Conservation (phyloP, 2,329 filamentous ascomycete genomes). For the Trichophyton verrucosum region DNA sequence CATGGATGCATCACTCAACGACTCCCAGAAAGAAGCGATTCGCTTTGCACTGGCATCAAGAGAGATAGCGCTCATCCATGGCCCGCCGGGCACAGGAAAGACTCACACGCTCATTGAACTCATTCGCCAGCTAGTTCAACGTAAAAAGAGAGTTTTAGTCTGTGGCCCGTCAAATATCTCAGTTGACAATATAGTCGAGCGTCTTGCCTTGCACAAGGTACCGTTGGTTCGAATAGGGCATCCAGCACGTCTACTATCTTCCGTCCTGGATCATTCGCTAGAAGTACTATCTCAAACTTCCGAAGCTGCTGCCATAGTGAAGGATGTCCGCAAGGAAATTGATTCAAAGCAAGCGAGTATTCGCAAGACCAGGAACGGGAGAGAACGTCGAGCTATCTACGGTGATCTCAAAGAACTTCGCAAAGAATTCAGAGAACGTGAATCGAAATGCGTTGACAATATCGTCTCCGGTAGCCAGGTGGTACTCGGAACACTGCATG, state of each 20-base stretch:
- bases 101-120: slow-evolving; percentile 93
- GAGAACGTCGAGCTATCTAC: slow-evolving; percentile 71
- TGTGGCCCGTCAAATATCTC: slow-evolving; percentile 95
- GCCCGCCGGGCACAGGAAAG: slow-evolving; percentile 90
- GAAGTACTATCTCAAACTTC: slow-evolving; percentile 85
- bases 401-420: slow-evolving; percentile 71
- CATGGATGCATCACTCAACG: slow-evolving; percentile 45
- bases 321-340: slow-evolving; percentile 84
- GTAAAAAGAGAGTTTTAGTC: slow-evolving; percentile 65
- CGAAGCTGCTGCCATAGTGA: slow-evolving; percentile 77
- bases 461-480: slow-evolving; percentile 70
- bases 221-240: slow-evolving; percentile 85
- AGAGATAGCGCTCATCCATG: slow-evolving; percentile 84
- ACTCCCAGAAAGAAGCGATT: slow-evolving; percentile 51
- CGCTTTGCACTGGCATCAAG: slow-evolving; percentile 71
- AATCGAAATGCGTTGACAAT: slow-evolving; percentile 65
- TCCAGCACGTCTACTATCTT: slow-evolving; percentile 77
- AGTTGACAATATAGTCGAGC: slow-evolving; percentile 95
- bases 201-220: slow-evolving; percentile 70
- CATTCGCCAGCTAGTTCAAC: slow-evolving; percentile 75
- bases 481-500: slow-evolving; percentile 83
- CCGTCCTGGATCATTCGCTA: slow-evolving; percentile 77
- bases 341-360: slow-evolving; percentile 82
- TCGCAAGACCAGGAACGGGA: slow-evolving; percentile 69
- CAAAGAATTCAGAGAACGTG: slow-evolving; percentile 77